Evolutionary conservation across 345 rosid species (phyloP), one percentile per base, ranked within the genome.

Genomic region (Eucalyptus dawsonii): DNA sequence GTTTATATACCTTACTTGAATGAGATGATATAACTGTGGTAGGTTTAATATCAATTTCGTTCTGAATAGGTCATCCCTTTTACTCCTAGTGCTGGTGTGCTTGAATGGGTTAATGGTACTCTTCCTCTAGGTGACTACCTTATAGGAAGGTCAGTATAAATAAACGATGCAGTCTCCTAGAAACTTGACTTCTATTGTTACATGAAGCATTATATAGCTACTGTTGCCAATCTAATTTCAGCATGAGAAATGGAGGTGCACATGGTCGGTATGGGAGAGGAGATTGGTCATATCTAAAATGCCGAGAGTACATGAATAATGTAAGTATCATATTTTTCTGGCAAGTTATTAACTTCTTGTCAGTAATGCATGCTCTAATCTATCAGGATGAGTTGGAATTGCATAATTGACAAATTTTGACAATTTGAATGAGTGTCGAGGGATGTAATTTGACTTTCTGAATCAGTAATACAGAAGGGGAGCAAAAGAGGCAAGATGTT

Each of bases 71-170:
- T 97, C 89, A 91, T 97, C 92, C 98, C 99, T 88, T 97, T 97
- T 91, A 97, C 99, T 88, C 99, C 99, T 80, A 97, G 99, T 91
- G 99, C 98, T 88, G 99, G 99, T 89, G 98, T 97, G 92, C 97
- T 97, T 89, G 99, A 97, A 91, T 97, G 99, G 99, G 99, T 97
- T 87, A 93, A 95, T 93, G 99, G 99, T 88, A 97, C 99, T 87
- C 89, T 97, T 91, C 99, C 99, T 88, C 95, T 97, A 80, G 99
- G 98, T 90, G 99, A 97, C 45, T 97, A 97, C 94, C 99, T 97
- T 91, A 95, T 88, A 76, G 99, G 98, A 93, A 96, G 99, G 99
- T 97, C 50, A 80, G 95, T 92, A 51, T 88, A 90, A 49, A 37
- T 88, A 67, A 45, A 62, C 10, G 47, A 76, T 37, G 83, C 60